Base-by-base conservation (phyloP, 805 yeast genomes). In the Maudiozyma bulderi region DNA sequence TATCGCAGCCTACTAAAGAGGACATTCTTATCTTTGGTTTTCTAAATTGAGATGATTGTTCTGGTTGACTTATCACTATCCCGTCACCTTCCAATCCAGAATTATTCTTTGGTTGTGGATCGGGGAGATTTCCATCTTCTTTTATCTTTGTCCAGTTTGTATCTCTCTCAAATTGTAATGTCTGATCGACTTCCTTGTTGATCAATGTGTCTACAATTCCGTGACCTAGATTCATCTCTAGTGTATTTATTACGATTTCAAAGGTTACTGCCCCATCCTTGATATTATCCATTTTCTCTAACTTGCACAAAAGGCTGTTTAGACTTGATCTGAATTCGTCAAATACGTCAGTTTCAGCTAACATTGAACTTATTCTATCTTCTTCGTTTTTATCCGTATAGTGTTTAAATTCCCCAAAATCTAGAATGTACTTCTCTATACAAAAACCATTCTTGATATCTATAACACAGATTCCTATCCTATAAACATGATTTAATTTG, bases 1-100 rank as follows among this genome's bases (percentile, higher is more conserved):
- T 54, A 49, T 70, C 72, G 32, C 73, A 70, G 31, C 68, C 71
- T 15, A 70, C 66, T 13, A 73, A 51, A 0, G 76, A 71, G 4
- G 62, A 52, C 47, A 66, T 58, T 46, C 61, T 61, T 9, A 62
- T 57, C 15, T 57, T 54, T 0, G 63, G 63, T 11, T 43, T 47
- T 5, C 15, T 7, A 32, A 44, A 40, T 51, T 49, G 44, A 8
- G 44, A 45, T 34, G 33, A 34, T 7, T 40, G 32, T 4, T 28
- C 13, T 2, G 45, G 37, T 26, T 41, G 42, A 37, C 43, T 42
- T 11, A 47, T 13, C 6, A 47, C 13, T 14, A 35, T 38, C 3
- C 40, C 42, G 31, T 47, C 46, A 26, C 42, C 38, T 5, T 26
- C 15, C 7, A 11, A 7, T 8, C 3, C 8, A 5, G n/a, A 32